These are phyloP conservation scores for Datura wrightii DNA, from an alignment of 257 asterid species.

Conservation along the genomic window DNA sequence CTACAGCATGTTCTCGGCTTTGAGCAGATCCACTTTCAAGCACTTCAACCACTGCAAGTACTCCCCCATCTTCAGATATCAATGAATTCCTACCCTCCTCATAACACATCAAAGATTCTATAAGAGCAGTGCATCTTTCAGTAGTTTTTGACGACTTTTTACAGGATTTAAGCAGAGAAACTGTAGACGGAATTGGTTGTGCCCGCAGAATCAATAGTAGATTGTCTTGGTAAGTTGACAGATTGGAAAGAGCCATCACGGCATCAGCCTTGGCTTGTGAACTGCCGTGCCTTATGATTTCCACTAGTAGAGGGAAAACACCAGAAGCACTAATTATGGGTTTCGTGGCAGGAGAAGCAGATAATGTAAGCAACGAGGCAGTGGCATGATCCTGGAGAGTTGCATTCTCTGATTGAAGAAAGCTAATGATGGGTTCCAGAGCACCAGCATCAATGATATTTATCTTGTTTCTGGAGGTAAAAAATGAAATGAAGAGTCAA, in stretches of 20 bases:
- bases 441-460: conserved; percentile 81
- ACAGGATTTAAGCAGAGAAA: conserved; percentile 66
- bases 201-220: conserved; percentile 58
- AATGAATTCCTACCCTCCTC: conserved; percentile 79
- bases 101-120: conserved; percentile 67
- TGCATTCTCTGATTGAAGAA: conserved; percentile 67
- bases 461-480: conserved; percentile 74
- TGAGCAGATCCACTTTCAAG: conserved; percentile 79
- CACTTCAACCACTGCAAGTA: conserved; percentile 87
- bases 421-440: conserved; percentile 66
- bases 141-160: conserved; percentile 72
- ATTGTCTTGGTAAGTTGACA: conserved; percentile 69
- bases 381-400: conserved; percentile 79
- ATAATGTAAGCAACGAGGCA: conserved; percentile 83
- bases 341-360: conserved; percentile 85
- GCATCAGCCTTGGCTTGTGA: conserved; percentile 81
- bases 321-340: conserved; percentile 82
- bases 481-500: conserved; percentile 24
- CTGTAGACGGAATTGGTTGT: conserved; percentile 69
- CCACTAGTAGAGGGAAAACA: conserved; percentile 82
- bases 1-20: conserved; percentile 90
- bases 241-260: conserved; percentile 88
- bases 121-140: conserved; percentile 75
- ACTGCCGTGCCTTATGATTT: conserved; percentile 55
- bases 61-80: conserved; percentile 84